A percentile compares a stretch with the other conserved stretches of the same genome.
phyloP scores from a whole-genome alignment of 371 early-diverging fungal genomes.

The Rhizopus sp. region DNA sequence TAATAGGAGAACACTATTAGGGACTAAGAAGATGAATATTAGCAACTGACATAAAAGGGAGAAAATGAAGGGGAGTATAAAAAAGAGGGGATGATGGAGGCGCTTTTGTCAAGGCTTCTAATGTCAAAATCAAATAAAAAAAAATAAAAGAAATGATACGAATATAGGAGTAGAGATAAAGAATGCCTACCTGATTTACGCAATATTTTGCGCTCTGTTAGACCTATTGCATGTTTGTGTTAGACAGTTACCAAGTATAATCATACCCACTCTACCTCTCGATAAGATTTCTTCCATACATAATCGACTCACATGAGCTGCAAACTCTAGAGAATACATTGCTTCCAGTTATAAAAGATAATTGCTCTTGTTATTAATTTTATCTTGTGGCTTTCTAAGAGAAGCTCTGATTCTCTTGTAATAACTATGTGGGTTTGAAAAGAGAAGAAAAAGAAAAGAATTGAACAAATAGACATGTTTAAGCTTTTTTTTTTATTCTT shows the following conservation, averaged over 20 bases:
- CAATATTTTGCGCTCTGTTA: slow-evolving; percentile 47
- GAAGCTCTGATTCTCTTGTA: background rate
- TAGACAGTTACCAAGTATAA: background rate
- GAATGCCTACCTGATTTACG: slow-evolving; percentile 41
- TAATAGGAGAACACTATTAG: slow-evolving; percentile 38
- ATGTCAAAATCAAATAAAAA: background rate
- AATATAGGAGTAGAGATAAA: background rate
- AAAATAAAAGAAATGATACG: background rate
- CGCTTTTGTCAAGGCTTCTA: background rate
- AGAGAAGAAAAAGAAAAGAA: slow-evolving; percentile 4
- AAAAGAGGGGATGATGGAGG: background rate
- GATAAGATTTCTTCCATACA: slow-evolving; percentile 47
- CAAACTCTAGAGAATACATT: slow-evolving; percentile 40
- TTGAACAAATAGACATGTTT: background rate
- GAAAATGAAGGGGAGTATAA: background rate
- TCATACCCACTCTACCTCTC: slow-evolving; percentile 30
- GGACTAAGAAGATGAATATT: slow-evolving; percentile 19
- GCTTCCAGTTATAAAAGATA: slow-evolving; percentile 1
- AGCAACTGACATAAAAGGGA: background rate
- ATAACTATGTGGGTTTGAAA: background rate
- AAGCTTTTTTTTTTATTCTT: slow-evolving; percentile 2
- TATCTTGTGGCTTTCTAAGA: background rate
- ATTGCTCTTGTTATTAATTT: too few relatives aligned
- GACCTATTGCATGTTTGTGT: slow-evolving; percentile 22
- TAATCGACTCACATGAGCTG: slow-evolving; percentile 38